Base-by-base conservation (phyloP, 257 asterid genomes). In the Forsythia suspensa region DNA sequence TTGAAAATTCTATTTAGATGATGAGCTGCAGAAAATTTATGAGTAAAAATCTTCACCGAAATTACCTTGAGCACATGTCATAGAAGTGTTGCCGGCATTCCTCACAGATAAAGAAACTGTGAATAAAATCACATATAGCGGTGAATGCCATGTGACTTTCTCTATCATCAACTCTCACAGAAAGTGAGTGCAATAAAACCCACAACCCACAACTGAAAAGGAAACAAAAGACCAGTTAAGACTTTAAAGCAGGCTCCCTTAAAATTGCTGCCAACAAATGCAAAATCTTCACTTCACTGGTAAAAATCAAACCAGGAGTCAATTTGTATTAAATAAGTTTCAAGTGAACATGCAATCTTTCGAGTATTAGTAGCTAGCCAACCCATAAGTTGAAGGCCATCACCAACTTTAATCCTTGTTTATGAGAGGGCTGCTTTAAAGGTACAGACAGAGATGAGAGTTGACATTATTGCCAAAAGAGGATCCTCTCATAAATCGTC, bases 141-240 rank as follows among this genome's bases (percentile, higher is more conserved):
- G 85, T 85, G 78, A 94, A 96, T 42, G 95, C 97, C 86, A 77
- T 71, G 72, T 92, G 90, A 85, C 94, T 91, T 86, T 94, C 98
- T 82, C 88, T 95, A 78, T 94, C 97, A 16, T 84, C 96, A 72
- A 92, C 87, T 81, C 97, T 90, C 72, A 94, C 97, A 16, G 98
- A 92, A 44, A 96, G 97, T 0, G 98, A 92, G 80, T 96, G 99
- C 80, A 94, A 78, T 67, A 94, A 81, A 79, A 96, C 89, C 98
- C 99, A 96, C 85, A 96, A 84, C 34, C 99, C 98, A 71, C 98
- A 96, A 85, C 98, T 95, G 97, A 89, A 85, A 77, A 74, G 68
- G 77, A 57, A 77, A 82, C 48, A 77, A 77, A 43, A 40, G 8
- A 72, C 77, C 61, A 61, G 80, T 51, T 41, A 76, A 18, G 80